Evolutionary conservation across 2,329 filamentous ascomycete genomes (phyloP), one percentile per base, ranked within the genome.

Genomic region (Cladophialophora exuberans): DNA sequence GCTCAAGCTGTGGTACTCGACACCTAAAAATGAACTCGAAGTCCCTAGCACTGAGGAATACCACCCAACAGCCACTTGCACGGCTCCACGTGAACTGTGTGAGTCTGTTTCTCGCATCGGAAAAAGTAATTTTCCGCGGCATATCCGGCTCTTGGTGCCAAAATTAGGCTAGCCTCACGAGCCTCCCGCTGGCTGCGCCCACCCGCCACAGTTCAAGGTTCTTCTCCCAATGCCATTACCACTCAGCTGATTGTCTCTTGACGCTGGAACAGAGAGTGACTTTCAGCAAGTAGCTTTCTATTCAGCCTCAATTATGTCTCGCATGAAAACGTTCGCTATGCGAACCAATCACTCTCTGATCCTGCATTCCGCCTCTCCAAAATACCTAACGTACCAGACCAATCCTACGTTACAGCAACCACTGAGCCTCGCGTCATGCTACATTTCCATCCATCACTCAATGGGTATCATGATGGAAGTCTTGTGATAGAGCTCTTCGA

Each of bases 231-330:
- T 2, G 9, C 3, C 38, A 20, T 22, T 22, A 13, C 25, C 33
- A 28, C 35, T 28, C 28, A 47, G 30, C 30, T 20, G 15, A 20
- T 20, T n/a, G 26, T 15, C 4, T 42, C 18, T 42, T 42, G 30
- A 36, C 11, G 11, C 4, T 17, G 2, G 15, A 4, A 3, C 35
- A 13, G 20, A 20, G 20, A 17, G 30, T n/a, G 26, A 10, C 23
- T 33, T 31, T 23, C 18, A 35, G 15, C 23, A 31, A 35, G 25
- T 31, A 18, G 20, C 18, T 35, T 20, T 36, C 28, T 17, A 6
- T 41, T 49, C 46, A 49, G 46, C 46, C 35, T 49, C 35, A 23
- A 49, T 10, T 28, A 31, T 41, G 42, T 39, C 50, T 53, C 33
- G 42, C 50, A 46, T 47, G 50, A 41, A 30, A 35, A 30, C n/a